Evolutionary conservation across 2,329 filamentous ascomycete genomes (phyloP).

Genomic region (Diaporthe caulivora): DNA sequence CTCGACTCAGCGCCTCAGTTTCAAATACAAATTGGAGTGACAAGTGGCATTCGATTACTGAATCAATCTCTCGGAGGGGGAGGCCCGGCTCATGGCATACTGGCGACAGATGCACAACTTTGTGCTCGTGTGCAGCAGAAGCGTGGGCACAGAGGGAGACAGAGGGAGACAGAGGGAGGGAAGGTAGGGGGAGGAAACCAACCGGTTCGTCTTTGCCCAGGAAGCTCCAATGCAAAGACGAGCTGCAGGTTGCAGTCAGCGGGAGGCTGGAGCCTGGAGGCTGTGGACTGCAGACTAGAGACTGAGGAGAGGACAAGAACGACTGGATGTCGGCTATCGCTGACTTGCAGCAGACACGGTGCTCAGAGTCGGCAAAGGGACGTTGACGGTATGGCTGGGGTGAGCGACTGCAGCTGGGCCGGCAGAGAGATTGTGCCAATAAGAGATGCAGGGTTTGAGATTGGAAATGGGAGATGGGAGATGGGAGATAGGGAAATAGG

Average conservation of each 20-base stretch:
- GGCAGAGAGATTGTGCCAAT: conserved; percentile 6
- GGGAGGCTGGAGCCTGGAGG: not conserved
- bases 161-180: no score
- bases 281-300: no score
- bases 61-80: not conserved
- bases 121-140: not conserved
- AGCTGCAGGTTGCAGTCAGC: not conserved
- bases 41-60: not conserved
- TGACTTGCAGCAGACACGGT: conserved; percentile 6
- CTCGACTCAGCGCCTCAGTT: conserved; percentile 20
- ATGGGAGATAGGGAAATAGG: no score
- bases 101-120: not conserved
- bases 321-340: conserved; percentile 9
- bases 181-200: not conserved
- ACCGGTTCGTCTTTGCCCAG: not conserved
- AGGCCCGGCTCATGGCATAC: conserved; percentile 3
- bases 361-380: not conserved
- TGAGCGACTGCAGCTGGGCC: not conserved
- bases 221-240: not conserved
- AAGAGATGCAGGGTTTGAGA: not conserved
- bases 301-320: no score
- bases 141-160: not conserved
- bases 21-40: not conserved
- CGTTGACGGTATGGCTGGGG: not conserved
- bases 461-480: conserved; percentile 1